Base-by-base conservation (phyloP, 805 yeast genomes). In the Metschnikowia chrysomelidarum region DNA sequence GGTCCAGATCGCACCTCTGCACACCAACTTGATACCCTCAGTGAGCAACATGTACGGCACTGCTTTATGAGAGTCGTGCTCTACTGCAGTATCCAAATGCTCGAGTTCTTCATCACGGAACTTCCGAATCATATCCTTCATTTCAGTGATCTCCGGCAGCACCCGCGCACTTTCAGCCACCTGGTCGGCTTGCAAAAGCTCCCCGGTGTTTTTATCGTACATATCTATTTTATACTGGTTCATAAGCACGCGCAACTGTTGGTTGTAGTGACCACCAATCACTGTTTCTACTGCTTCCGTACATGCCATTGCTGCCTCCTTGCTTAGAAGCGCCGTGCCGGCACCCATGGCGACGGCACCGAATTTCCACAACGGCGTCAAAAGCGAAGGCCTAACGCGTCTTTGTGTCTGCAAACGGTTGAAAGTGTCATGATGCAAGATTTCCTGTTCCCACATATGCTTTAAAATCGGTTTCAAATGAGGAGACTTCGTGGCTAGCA, bases 221-320 rank as follows among this genome's bases (percentile, higher is more conserved):
- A 60, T 50, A 2, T 67, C 67, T 19, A 76, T 67, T 12, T 76
- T 72, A 53, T 73, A 86, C 42, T 82, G 83, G 45, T 78, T 81
- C 59, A 76, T 73, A 37, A 93, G 67, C 25, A 80, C 77, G 34
- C 98, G 70, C 46, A 93, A 67, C 59, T 93, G 98, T 43, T 80
- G 81, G 56, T 93, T 93, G 62, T 93, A 93, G 57, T 93, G 98
- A 2, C 86, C 85, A 2, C 98, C 98, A 57, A 93, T 93, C 5
- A 93, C 98, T 0, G 98, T 93, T 60, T 93, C 98, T 2, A 93
- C 98, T 0, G 98, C 98, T 41, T 89, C 98, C 0, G 98, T 93
- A 58, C 98, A 93, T 1, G 98, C 98, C 98, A 93, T 93, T 2
- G 98, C 98, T 2, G 96, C 97, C 56, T 91, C 96, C 53, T 87